These are phyloP conservation scores for Dendrobium catenatum DNA, from an alignment of 106 monocot species.

Conservation along the genomic window DNA sequence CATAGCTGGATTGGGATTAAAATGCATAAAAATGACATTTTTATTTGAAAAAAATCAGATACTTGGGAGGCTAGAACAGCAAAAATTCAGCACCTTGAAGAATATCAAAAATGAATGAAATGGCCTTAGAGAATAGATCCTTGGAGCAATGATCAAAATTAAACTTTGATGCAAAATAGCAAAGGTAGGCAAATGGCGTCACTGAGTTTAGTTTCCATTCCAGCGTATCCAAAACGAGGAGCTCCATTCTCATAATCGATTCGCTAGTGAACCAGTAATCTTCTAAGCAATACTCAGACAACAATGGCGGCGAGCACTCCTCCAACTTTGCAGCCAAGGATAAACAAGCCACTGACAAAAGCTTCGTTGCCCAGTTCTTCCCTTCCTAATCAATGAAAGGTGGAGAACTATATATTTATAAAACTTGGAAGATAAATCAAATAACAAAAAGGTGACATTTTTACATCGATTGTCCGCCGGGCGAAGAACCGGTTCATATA, in stretches of 20 bases:
- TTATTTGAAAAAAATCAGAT: not conserved
- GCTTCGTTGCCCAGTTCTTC: constrained; percentile 40
- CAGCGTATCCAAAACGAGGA: constrained; percentile 62
- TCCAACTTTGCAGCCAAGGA: constrained; percentile 89
- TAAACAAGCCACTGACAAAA: constrained; percentile 47
- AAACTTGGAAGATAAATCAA: not conserved
- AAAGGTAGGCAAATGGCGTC: constrained; percentile 70
- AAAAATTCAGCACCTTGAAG: constrained; percentile 36
- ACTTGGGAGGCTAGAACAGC: not conserved
- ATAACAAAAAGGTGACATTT: not conserved
- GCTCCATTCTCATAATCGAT: constrained; percentile 65
- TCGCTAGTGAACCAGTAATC: constrained; percentile 32
- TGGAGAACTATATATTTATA: not conserved
- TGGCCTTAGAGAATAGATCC: constrained; percentile 32
- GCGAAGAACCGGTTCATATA: constrained; percentile 30
- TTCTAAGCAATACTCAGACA: constrained; percentile 39
- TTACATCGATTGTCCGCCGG: constrained; percentile 18
- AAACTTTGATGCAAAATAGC: constrained; percentile 47
- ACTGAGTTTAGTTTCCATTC: constrained; percentile 65
- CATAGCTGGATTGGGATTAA: constrained; percentile 34
- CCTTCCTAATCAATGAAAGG: constrained; percentile 19
- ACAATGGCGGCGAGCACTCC: constrained; percentile 37
- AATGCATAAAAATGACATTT: not conserved
- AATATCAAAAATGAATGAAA: constrained; percentile 29
- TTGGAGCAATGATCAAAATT: constrained; percentile 7